These are phyloP conservation scores for Fistulinella staudtii DNA, from an alignment of 1,284 basidiomycete genomes.

Conservation along the genomic window DNA sequence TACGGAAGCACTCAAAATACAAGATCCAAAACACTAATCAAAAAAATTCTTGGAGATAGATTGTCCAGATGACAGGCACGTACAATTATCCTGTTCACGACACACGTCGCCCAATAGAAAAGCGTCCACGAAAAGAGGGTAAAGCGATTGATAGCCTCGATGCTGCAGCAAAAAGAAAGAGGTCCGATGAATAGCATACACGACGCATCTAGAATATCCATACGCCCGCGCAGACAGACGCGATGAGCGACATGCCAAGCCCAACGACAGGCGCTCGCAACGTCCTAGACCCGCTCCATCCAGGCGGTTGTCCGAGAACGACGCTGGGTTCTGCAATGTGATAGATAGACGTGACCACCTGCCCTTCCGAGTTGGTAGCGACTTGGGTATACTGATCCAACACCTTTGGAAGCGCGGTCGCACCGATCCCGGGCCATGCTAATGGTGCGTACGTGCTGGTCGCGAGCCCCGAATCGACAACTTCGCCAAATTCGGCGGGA, in stretches of 20 bases:
- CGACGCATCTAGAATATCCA: slow-evolving; percentile 18
- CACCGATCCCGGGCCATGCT: slow-evolving; percentile 33
- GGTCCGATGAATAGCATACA: too few species aligned
- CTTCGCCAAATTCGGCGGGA: slow-evolving; percentile 47
- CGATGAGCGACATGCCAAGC: slow-evolving; percentile 15
- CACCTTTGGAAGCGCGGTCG: slow-evolving; percentile 47
- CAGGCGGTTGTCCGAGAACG: slow-evolving; percentile 50
- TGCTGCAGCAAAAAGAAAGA: background rate
- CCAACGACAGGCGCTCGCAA: slow-evolving; percentile 9
- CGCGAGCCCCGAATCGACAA: slow-evolving; percentile 57
- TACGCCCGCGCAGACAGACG: slow-evolving; percentile 7
- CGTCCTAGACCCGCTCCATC: slow-evolving; percentile 20
- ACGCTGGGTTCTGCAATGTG: slow-evolving; percentile 38
- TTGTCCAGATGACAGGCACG: too few species aligned
- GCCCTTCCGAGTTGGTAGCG: slow-evolving; percentile 44
- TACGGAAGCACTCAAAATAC: too few species aligned
- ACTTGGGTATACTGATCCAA: slow-evolving; percentile 44
- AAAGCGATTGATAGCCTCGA: background rate
- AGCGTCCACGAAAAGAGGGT: slow-evolving; percentile 2
- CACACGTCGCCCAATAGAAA: too few species aligned
- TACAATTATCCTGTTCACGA: too few species aligned
- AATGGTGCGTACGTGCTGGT: slow-evolving; percentile 66
- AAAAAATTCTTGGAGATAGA: too few species aligned
- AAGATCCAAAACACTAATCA: too few species aligned
- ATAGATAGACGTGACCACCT: slow-evolving; percentile 42